phyloP scores from a whole-genome alignment of 768 basidiomycete species.

The Rhodocollybia butyracea region DNA sequence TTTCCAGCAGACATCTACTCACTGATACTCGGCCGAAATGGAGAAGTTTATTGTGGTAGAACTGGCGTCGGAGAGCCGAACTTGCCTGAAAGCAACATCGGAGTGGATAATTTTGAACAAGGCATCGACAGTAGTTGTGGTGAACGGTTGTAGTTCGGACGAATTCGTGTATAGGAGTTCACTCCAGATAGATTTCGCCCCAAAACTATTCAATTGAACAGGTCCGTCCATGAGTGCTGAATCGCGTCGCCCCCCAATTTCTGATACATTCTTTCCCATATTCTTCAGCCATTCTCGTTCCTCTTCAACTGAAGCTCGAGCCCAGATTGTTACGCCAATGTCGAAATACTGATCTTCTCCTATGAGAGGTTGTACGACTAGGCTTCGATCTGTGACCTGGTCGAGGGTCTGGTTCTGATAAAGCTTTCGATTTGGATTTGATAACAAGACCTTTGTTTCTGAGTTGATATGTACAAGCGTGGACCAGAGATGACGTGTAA shows the following conservation, averaged over 20 bases:
- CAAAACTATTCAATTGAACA: background rate
- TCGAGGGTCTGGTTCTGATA: conserved; percentile 5
- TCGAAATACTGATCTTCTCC: conserved; percentile 21
- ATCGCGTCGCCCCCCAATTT: background rate
- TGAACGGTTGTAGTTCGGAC: background rate
- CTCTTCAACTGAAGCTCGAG: conserved; percentile 16
- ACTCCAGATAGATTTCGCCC: background rate
- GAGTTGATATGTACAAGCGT: background rate
- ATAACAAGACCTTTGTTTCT: background rate
- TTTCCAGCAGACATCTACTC: background rate
- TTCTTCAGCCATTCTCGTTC: conserved; percentile 7
- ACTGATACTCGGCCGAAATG: conserved; percentile 20
- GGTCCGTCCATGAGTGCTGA: background rate
- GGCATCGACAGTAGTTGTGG: background rate
- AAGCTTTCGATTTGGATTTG: background rate
- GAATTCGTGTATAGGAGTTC: background rate
- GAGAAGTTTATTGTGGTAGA: conserved; percentile 18
- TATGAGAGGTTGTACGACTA: conserved; percentile 17
- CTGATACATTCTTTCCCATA: background rate
- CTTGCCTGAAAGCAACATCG: conserved; percentile 20
- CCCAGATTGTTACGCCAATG: conserved; percentile 24
- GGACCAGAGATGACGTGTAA: background rate
- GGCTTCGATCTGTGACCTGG: background rate
- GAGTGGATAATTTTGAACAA: conserved; percentile 20
- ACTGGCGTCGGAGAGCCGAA: conserved; percentile 20